These are phyloP conservation scores for Neofusicoccum cordaticola DNA, from an alignment of 2,329 filamentous ascomycete species.

Conservation along the genomic window DNA sequence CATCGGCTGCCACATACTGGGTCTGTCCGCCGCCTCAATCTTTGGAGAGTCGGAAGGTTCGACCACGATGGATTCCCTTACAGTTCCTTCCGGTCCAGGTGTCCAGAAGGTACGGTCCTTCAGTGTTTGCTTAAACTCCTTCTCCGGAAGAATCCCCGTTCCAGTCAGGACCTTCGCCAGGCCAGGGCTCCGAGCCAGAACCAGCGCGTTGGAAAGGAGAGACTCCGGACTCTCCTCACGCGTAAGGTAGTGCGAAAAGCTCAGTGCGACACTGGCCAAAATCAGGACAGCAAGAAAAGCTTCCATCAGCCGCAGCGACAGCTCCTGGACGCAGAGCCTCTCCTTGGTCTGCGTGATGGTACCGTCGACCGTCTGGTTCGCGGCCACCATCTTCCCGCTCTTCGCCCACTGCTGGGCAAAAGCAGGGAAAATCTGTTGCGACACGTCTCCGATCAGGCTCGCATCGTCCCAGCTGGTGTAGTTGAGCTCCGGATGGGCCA, in stretches of 20 bases:
- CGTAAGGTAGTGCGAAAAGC: not conserved
- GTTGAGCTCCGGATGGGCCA: not conserved
- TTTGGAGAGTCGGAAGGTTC: not conserved
- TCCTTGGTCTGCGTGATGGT: not conserved
- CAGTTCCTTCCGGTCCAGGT: not conserved
- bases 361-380: not conserved
- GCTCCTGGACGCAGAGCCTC: not conserved
- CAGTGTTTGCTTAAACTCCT: not conserved
- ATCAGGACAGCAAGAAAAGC: not conserved
- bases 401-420: not conserved
- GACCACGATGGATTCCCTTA: not conserved
- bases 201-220: not conserved
- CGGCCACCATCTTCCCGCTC: not conserved
- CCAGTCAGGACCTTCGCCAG: not conserved
- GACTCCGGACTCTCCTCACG: not conserved
- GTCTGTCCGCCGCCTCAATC: not conserved
- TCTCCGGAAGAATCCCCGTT: not conserved
- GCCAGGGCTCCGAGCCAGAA: not conserved
- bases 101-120: not conserved
- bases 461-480: not conserved
- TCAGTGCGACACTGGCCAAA: not conserved
- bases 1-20: not conserved
- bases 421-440: not conserved
- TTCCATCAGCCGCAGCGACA: not conserved
- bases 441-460: not conserved